Base-by-base conservation (phyloP, 2,329 filamentous ascomycete species). In the Hypoxylon rubiginosum region DNA sequence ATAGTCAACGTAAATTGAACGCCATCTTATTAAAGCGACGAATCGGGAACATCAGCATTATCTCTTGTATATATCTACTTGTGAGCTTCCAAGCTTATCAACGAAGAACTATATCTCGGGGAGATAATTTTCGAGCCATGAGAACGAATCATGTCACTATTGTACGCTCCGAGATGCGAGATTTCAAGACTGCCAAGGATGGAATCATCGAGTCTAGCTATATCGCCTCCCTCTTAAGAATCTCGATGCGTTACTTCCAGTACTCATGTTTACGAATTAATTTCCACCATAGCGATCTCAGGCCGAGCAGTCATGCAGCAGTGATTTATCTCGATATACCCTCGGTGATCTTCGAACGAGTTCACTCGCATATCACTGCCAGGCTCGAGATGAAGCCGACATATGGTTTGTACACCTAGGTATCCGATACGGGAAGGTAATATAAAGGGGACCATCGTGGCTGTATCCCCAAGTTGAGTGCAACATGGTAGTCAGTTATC, bases 281-380 rank as follows among this genome's bases (percentile, higher is more conserved):
- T 48, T 55, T 58, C 49, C 58, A 56, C 51, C 17, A 26, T 28
- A 51, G 21, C 49, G 46, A 58, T 63, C 51, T 63, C 49, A 28
- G 50, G 24, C 15, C 6, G 15, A 68, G 56, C 56, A 58, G 56
- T 52, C 66, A 61, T 45, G 52, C 53, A 58, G 48, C 50, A 66
- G 36, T 53, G 54, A 53, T 56, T 55, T 39, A 24, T 43, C 43
- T 39, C 49, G 19, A 9, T 21, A 32, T 24, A 19, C 7, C 15
- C 28, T 53, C 11, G 41, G 30, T 50, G 34, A 55, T 58, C 19
- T 41, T 30, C 45, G 39, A 39, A 34, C 26, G 17, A 39, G 17
- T 24, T 50, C 21, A 28, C 21, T 54, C 15, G 36, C 32, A 55
- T 56, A 51, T 45, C 46, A 58, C 49, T 21, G 13, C 50, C 36